A percentile compares a stretch with the other conserved stretches of the same genome.
phyloP scores from a whole-genome alignment of 352 stramenopile species.

The Plasmopara halstedii region DNA sequence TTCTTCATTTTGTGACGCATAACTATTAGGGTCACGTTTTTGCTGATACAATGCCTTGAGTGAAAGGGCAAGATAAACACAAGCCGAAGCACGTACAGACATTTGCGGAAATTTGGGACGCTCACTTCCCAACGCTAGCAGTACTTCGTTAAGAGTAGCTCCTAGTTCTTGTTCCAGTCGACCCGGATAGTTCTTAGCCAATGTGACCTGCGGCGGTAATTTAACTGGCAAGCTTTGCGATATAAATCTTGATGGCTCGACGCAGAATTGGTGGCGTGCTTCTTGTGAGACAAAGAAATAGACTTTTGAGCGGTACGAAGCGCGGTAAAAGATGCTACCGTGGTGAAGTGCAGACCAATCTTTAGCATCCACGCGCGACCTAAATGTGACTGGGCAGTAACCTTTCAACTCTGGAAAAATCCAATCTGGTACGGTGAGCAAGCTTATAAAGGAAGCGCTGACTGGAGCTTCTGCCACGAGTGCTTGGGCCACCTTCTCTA shows the following conservation, averaged over 20 bases:
- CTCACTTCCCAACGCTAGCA: conserved; percentile 42
- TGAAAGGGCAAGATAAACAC: conserved; percentile 47
- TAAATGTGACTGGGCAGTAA: conserved; percentile 69
- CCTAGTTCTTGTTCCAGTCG: conserved; percentile 58
- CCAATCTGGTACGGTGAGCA: conserved; percentile 52
- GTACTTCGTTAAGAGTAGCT: conserved; percentile 47
- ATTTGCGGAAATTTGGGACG: conserved; percentile 55
- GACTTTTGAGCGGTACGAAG: conserved; percentile 46
- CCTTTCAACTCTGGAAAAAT: conserved; percentile 67
- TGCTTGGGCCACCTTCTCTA: conserved; percentile 17
- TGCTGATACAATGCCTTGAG: conserved; percentile 34
- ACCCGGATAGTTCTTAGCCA: conserved; percentile 45
- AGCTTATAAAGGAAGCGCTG: conserved; percentile 53
- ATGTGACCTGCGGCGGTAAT: conserved; percentile 45
- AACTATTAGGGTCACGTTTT: conserved; percentile 12
- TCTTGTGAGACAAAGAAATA: conserved; percentile 55
- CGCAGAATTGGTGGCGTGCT: conserved; percentile 37
- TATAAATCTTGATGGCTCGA: conserved; percentile 33
- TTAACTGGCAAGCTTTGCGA: conserved; percentile 48
- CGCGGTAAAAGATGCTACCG: conserved; percentile 51
- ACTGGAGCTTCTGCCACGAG: conserved; percentile 35
- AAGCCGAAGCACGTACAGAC: conserved; percentile 30
- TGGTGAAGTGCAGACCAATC: conserved; percentile 23
- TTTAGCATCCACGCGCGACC: conserved; percentile 32
- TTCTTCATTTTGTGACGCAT: conserved; percentile 15